Evolutionary conservation across 1,139 yeast species (phyloP).

Genomic region (Waltiozyma sp.): DNA sequence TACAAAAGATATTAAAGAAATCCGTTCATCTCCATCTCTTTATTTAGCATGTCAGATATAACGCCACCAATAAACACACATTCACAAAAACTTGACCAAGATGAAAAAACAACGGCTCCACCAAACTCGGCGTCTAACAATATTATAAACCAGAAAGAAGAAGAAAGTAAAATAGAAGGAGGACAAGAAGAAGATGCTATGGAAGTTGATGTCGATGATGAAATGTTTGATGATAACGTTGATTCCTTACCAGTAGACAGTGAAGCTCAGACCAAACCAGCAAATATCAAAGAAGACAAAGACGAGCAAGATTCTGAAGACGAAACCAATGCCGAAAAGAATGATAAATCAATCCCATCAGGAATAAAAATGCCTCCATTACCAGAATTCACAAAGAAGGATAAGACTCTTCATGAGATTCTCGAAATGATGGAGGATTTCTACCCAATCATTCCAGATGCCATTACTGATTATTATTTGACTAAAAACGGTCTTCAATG

Average conservation of each 20-base stretch:
- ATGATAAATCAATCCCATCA: slow-evolving; percentile 12
- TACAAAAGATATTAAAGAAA: too few relatives aligned
- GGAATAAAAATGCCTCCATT: slow-evolving; percentile 32
- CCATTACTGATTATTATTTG: slow-evolving; percentile 90
- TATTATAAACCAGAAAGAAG: not conserved
- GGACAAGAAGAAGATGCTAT: not conserved
- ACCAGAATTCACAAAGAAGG: slow-evolving; percentile 71
- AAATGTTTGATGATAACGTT: slow-evolving; percentile 26
- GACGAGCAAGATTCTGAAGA: slow-evolving; percentile 10
- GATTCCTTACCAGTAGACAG: slow-evolving; percentile 10
- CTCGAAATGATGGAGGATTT: slow-evolving; percentile 84
- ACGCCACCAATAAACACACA: not conserved
- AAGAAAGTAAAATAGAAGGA: not conserved
- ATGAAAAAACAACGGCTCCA: not conserved
- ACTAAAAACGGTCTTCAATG: slow-evolving; percentile 84
- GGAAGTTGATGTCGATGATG: slow-evolving; percentile 29
- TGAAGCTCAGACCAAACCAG: slow-evolving; percentile 3
- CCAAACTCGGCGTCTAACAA: not conserved
- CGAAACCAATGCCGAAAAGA: slow-evolving; percentile 8
- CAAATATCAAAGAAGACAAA: slow-evolving; percentile 4
- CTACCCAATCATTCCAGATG: slow-evolving; percentile 95
- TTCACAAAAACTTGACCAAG: not conserved
- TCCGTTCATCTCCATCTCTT: too few relatives aligned
- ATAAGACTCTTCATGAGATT: slow-evolving; percentile 78
- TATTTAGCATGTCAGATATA: not conserved